Evolutionary conservation across 2,329 filamentous ascomycete genomes (phyloP).

Genomic region (Pseudopithomyces maydicus): DNA sequence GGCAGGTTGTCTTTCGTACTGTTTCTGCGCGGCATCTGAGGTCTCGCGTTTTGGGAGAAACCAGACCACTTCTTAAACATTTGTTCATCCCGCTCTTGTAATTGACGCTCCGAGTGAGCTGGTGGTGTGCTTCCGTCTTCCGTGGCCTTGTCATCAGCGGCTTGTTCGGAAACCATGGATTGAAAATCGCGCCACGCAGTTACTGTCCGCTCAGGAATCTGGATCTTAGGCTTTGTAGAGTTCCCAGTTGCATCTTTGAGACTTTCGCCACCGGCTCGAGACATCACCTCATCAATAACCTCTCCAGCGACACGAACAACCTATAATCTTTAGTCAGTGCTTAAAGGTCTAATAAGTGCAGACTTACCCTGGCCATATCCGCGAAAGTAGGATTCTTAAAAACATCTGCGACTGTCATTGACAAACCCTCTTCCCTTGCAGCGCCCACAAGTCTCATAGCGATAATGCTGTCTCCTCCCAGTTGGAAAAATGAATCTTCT

Average conservation of each 20-base stretch:
- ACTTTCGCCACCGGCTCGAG: slow-evolving; percentile 31
- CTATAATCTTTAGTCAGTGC: slow-evolving; percentile 19
- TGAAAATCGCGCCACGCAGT: slow-evolving; percentile 37
- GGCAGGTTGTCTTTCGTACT: slow-evolving; percentile 24
- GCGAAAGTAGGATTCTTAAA: slow-evolving; percentile 41
- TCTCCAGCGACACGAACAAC: slow-evolving; percentile 41
- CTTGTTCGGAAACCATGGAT: slow-evolving; percentile 35
- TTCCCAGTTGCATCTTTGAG: slow-evolving; percentile 19
- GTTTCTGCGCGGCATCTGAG: slow-evolving; percentile 15
- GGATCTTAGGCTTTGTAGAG: slow-evolving; percentile 19
- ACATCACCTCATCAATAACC: slow-evolving; percentile 43
- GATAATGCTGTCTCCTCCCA: slow-evolving; percentile 41
- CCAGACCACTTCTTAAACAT: slow-evolving; percentile 36
- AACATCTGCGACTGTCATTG: slow-evolving; percentile 42
- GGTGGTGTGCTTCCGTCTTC: slow-evolving; percentile 18
- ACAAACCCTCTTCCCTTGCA: slow-evolving; percentile 38
- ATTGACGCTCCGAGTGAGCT: slow-evolving; percentile 12
- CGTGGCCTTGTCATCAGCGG: slow-evolving; percentile 19
- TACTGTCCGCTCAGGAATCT: slow-evolving; percentile 22
- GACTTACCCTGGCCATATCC: slow-evolving; percentile 37
- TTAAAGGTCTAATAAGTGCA: background rate
- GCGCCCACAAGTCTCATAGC: slow-evolving; percentile 42
- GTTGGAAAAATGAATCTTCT: slow-evolving; percentile 41
- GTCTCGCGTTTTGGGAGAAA: slow-evolving; percentile 14
- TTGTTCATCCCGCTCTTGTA: slow-evolving; percentile 15